A percentile compares a stretch with the other conserved stretches of the same genome.
Evolutionary conservation across 345 rosid species (phyloP).

Genomic region (Camelina sativa): DNA sequence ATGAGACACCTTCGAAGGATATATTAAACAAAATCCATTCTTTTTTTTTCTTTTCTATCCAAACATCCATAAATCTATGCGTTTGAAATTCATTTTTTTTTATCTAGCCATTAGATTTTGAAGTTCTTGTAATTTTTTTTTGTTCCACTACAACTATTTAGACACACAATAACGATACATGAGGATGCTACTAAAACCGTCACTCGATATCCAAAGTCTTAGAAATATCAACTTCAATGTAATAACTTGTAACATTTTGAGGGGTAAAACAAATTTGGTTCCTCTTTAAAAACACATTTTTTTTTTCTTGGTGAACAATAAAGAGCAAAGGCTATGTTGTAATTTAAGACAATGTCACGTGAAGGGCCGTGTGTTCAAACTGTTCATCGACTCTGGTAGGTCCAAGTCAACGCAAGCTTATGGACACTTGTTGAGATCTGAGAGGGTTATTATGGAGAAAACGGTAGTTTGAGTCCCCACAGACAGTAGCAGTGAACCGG

Average conservation of each 20-base stretch:
- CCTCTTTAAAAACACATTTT: neutral
- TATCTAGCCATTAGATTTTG: too few species aligned
- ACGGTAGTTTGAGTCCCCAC: constrained; percentile 31
- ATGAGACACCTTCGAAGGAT: too few species aligned
- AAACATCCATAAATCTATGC: too few species aligned
- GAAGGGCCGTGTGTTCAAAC: constrained; percentile 33
- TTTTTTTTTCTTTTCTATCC: too few species aligned
- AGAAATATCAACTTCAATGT: neutral
- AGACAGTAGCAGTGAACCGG: constrained; percentile 37
- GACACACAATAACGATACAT: too few species aligned
- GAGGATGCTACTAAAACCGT: neutral
- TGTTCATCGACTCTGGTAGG: constrained; percentile 21
- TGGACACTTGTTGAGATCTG: constrained; percentile 30
- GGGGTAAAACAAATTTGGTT: neutral
- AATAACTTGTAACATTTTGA: neutral
- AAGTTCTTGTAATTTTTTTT: too few species aligned
- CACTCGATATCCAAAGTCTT: neutral
- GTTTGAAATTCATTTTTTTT: too few species aligned
- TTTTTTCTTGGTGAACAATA: neutral
- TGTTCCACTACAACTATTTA: too few species aligned
- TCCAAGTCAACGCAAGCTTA: constrained; percentile 26
- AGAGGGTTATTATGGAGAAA: constrained; percentile 25
- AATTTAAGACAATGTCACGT: constrained; percentile 33
- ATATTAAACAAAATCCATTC: too few species aligned
- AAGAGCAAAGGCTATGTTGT: neutral